Percentiles rank a stretch among this genome's conserved stretches.
Evolutionary conservation across 768 basidiomycete species (phyloP).

Genomic region (Termitomyces sp.): DNA sequence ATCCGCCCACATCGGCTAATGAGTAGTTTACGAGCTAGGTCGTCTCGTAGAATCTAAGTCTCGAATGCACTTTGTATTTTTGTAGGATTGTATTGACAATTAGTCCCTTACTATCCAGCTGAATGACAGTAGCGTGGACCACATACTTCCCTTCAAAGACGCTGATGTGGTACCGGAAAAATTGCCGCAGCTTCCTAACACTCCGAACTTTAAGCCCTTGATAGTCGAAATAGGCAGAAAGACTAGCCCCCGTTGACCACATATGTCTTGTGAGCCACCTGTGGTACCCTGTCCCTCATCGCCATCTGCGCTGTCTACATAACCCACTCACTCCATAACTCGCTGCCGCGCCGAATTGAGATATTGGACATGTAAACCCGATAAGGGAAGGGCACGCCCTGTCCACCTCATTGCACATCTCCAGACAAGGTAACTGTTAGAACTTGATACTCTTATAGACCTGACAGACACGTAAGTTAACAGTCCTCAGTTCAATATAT

Average conservation of each 20-base stretch:
- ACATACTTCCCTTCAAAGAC: neutral
- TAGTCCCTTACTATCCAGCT: neutral
- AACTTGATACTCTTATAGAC: too few relatives aligned
- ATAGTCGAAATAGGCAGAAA: neutral
- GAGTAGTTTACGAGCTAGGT: too few relatives aligned
- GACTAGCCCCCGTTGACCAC: conserved; percentile 40
- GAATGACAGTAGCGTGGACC: too few relatives aligned
- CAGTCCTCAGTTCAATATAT: too few relatives aligned
- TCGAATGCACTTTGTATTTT: neutral
- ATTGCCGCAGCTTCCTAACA: neutral
- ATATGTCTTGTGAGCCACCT: conserved; percentile 55
- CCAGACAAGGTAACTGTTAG: conserved; percentile 85
- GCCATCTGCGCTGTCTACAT: conserved; percentile 51
- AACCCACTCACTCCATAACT: conserved; percentile 82
- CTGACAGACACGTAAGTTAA: too few relatives aligned
- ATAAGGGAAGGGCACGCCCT: conserved; percentile 75
- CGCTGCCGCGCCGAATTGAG: conserved; percentile 51
- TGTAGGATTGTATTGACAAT: neutral
- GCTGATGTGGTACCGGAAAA: neutral
- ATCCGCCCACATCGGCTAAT: too few relatives aligned
- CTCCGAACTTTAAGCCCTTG: neutral
- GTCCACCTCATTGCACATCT: conserved; percentile 67
- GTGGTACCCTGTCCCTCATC: conserved; percentile 42
- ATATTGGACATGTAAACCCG: conserved; percentile 61
- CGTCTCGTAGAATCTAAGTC: neutral